Evolutionary conservation across 2,329 filamentous ascomycete genomes (phyloP).

Genomic region (Nakataea oryzae): DNA sequence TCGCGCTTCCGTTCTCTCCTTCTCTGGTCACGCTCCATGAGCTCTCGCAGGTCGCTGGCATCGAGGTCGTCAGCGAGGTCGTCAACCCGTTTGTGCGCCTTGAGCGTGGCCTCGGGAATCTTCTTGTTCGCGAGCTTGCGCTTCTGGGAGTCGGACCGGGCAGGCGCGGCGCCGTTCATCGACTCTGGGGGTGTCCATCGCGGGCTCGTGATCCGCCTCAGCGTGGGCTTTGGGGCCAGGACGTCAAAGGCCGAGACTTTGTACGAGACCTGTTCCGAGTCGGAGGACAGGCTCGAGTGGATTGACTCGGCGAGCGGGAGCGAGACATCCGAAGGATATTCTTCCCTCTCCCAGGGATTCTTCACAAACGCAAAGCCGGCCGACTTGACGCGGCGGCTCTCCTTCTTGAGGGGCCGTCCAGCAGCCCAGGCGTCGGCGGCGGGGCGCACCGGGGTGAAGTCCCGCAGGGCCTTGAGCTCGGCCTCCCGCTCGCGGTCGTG

Average conservation of each 20-base stretch:
- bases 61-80: slow-evolving; percentile 77
- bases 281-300: slow-evolving; percentile 64
- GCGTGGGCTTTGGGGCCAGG: slow-evolving; percentile 75
- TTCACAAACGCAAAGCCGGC: slow-evolving; percentile 23
- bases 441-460: slow-evolving; percentile 54
- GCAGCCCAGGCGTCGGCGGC: slow-evolving; percentile 48
- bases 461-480: slow-evolving; percentile 78
- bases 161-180: slow-evolving; percentile 30
- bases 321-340: slow-evolving; percentile 62
- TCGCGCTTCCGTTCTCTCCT: slow-evolving; percentile 65
- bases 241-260: slow-evolving; percentile 70
- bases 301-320: slow-evolving; percentile 65
- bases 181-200: slow-evolving; percentile 38
- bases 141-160: slow-evolving; percentile 38
- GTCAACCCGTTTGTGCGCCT: slow-evolving; percentile 52
- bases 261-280: slow-evolving; percentile 66
- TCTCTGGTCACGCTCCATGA: slow-evolving; percentile 82
- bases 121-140: slow-evolving; percentile 39
- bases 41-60: slow-evolving; percentile 70
- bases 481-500: slow-evolving; percentile 71
- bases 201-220: slow-evolving; percentile 62
- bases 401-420: slow-evolving; percentile 47
- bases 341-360: slow-evolving; percentile 37
- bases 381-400: slow-evolving; percentile 56
- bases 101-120: slow-evolving; percentile 51